Base-by-base conservation (phyloP, 768 basidiomycete genomes). In the Mycena latifolia region DNA sequence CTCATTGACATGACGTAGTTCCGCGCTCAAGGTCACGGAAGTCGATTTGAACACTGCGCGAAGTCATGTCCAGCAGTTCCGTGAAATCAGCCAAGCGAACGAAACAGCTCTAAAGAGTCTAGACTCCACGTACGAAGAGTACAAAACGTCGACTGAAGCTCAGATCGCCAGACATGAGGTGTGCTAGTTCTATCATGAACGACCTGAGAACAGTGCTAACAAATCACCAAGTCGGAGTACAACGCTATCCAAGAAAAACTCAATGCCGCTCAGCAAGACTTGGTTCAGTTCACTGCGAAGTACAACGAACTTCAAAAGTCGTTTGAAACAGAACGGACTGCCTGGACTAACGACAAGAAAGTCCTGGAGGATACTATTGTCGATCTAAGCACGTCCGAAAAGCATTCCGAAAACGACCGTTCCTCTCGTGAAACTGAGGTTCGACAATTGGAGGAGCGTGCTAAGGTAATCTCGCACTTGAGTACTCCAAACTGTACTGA, bases 1-100 rank as follows among this genome's bases (percentile, higher is more conserved):
- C 29, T 27, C 9, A 50, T 29, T 43, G 31, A 58, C 33, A 28
- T 17, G 7, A 27, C 33, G 17, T 71, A 95, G 94, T 15, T 88
- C 90, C 41, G 82, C 90, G 28, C 81, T 96, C 55, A 94, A 93
- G 78, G 83, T 93, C 2, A 84, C 90, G 2, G 89, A 95, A 76
- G 85, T 92, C 25, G 94, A 95, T 69, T 85, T 95, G 37, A 83
- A 88, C 12, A 81, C 87, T 22, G 90, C 93, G 1, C 85, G 86
- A 60, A 86, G 79, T 48, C 92, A 95, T 72, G 89, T 91, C 29
- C 86, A 92, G 64, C 95, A 96, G 75, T 96, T 92, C 86, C 87
- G 93, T 74, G 89, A 92, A 69, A 95, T 96, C 70, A 92, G 91
- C 66, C 87, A 90, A 72, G 91, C 93, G 0, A 94, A 86, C 71